Base-by-base conservation (phyloP, 2,329 filamentous ascomycete genomes). In the Harringtonia aguacate region DNA sequence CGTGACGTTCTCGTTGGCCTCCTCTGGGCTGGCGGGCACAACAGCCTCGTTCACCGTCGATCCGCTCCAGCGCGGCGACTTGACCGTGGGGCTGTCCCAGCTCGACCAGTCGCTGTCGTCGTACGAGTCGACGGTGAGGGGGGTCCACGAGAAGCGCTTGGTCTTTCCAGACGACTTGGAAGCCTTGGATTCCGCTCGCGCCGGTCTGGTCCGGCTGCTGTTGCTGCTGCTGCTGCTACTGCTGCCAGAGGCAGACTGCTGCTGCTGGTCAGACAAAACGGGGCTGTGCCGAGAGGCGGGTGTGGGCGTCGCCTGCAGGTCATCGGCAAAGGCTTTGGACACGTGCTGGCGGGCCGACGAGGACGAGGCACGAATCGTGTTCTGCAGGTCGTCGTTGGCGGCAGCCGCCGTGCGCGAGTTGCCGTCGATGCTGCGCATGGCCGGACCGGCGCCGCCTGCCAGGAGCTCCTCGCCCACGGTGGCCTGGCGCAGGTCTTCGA, bases 401-500 rank as follows among this genome's bases (percentile, higher is more conserved):
- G 28, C 10, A 17, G 4, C 13, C 2, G 4, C 44, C 8, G 50
- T 43, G 22, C 57, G 54, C 4, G 53, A 43, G 47, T 60, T 64
- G 36, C 61, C 52, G 47, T 64, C 56, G 34, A 55, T 58, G n/a
- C 56, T 61, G 9, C 57, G 51, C 39, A 56, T 48, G 12, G 37
- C 40, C 31, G 55, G 52, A 4, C 45, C 34, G 12, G 54, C 51
- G 17, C 53, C 48, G 14, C 78, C 81, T 48, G 71, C 79, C 50
- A 87, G 77, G 15, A 81, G 86, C 65, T 98, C 92, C 44, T 98
- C 92, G 21, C 92, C 92, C 8, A 98, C 88, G 0, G 92, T 95
- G 14, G 90, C 94, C 63, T 97, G 92, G 52, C 89, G 77, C 39
- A 98, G 79, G 58, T 98, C 92, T 60, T 97, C 92, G 47, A 95